A percentile compares a stretch with the other conserved stretches of the same genome.
Evolutionary conservation across 768 basidiomycete genomes (phyloP).

Genomic region (Xerocomellus intermedius): DNA sequence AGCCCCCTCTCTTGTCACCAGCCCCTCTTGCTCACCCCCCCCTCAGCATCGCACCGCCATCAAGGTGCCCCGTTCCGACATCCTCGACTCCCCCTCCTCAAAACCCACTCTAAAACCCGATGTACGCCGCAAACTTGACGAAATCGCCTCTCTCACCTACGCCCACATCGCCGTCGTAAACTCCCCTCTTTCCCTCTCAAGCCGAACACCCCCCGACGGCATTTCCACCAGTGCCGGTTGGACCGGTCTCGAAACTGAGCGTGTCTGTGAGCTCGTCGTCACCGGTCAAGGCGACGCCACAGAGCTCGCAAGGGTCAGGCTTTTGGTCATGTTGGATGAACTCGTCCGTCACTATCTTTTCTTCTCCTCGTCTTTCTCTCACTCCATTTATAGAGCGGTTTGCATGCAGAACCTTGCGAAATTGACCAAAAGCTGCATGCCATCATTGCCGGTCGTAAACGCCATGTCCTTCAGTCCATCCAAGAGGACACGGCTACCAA

Average conservation of each 20-base stretch:
- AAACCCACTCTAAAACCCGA: conserved; percentile 80
- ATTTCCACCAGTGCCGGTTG: conserved; percentile 77
- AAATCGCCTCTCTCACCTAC: conserved; percentile 88
- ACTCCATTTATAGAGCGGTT: conserved; percentile 60
- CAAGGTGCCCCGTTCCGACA: conserved; percentile 89
- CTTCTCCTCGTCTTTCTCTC: background rate
- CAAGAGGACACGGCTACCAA: conserved; percentile 98
- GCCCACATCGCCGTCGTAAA: conserved; percentile 95
- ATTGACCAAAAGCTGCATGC: conserved; percentile 94
- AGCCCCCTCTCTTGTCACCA: too few species aligned
- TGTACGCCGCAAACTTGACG: conserved; percentile 83
- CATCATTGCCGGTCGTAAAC: conserved; percentile 88
- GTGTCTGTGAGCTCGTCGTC: conserved; percentile 89
- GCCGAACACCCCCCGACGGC: conserved; percentile 73
- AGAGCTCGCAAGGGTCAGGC: conserved; percentile 83
- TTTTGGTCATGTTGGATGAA: conserved; percentile 94
- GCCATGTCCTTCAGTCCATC: conserved; percentile 82
- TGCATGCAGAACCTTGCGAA: conserved; percentile 88
- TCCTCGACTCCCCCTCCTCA: conserved; percentile 80
- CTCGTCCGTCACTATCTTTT: conserved; percentile 55
- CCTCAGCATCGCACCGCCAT: conserved; percentile 78
- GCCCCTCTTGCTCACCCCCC: conserved; percentile 18
- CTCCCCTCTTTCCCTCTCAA: conserved; percentile 70
- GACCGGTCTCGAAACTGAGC: conserved; percentile 91
- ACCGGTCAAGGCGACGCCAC: conserved; percentile 88